Conservation (phyloP, 1,139 yeast species). For the Zygosaccharomyces pseudobailii region DNA sequence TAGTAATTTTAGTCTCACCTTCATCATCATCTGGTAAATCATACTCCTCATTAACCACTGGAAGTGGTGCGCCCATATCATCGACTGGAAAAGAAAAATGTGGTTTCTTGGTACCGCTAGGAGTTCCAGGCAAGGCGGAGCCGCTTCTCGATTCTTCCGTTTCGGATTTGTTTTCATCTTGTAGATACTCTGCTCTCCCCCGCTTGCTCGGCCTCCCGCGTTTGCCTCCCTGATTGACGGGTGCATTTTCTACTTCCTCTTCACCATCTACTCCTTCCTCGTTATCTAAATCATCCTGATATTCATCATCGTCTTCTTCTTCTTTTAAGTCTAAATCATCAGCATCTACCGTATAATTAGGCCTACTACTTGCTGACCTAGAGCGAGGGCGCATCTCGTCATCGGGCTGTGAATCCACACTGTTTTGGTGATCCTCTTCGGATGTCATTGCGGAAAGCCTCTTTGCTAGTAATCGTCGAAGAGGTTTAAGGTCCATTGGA, state of each 20-base stretch:
- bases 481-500: neutral
- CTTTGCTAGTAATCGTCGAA: neutral
- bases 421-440: constrained; percentile 4
- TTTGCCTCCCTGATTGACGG: constrained; percentile 7
- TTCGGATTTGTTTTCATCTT: constrained; percentile 20
- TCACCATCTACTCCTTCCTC: constrained; percentile 11
- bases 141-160: constrained; percentile 24
- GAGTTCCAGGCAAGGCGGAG: constrained; percentile 13
- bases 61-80: constrained; percentile 44
- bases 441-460: neutral
- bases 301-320: constrained; percentile 25
- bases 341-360: constrained; percentile 26
- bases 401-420: neutral
- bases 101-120: constrained; percentile 15
- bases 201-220: constrained; percentile 37
- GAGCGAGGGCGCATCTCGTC: constrained; percentile 14
- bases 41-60: constrained; percentile 72
- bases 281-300: constrained; percentile 27
- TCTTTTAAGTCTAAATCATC: constrained; percentile 29
- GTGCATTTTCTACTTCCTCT: constrained; percentile 15
- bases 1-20: constrained; percentile 72
- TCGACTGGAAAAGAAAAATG: constrained; percentile 33
- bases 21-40: constrained; percentile 73
- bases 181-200: constrained; percentile 7
- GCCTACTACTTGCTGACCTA: constrained; percentile 21